phyloP scores from a whole-genome alignment of 495 filamentous ascomycete genomes.

The Xanthoparmelia taractica region DNA sequence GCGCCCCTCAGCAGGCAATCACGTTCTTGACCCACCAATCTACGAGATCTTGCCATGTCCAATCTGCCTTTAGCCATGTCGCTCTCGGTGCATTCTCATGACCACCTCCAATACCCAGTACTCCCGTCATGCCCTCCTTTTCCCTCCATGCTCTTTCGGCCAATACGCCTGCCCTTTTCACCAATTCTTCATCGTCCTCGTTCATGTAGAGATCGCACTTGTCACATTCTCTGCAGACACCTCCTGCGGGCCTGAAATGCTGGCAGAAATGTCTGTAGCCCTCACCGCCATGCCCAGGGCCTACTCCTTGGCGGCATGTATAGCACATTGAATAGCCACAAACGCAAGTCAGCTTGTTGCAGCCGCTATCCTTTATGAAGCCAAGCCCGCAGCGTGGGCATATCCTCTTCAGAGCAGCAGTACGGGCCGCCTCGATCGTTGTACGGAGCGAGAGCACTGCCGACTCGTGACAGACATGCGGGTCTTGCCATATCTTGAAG shows the following conservation, averaged over 20 bases:
- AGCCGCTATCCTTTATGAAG: constrained; percentile 87
- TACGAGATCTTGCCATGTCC: constrained; percentile 39
- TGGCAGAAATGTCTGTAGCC: constrained; percentile 92
- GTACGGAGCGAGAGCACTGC: constrained; percentile 65
- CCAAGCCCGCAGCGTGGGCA: constrained; percentile 83
- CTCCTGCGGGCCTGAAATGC: constrained; percentile 76
- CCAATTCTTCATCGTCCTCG: constrained; percentile 75
- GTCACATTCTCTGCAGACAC: constrained; percentile 66
- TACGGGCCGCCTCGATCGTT: constrained; percentile 83
- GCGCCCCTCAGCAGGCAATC: constrained; percentile 11
- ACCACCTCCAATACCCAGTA: constrained; percentile 15
- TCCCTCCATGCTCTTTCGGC: constrained; percentile 78
- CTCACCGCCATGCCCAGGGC: constrained; percentile 42
- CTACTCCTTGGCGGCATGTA: constrained; percentile 58
- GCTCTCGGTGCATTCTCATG: constrained; percentile 22
- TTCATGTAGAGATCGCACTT: constrained; percentile 84
- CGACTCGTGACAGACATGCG: constrained; percentile 59
- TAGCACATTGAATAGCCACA: constrained; percentile 99
- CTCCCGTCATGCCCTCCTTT: constrained; percentile 44
- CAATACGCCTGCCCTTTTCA: constrained; percentile 63
- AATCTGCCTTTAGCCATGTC: constrained; percentile 36
- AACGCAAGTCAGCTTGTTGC: constrained; percentile 95
- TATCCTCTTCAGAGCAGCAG: constrained; percentile 88
- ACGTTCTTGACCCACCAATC: constrained; percentile 41
- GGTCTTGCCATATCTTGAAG: constrained; percentile 55